Evolutionary conservation across 371 early-diverging fungal genomes (phyloP).

Genomic region (Mortierella sp.): DNA sequence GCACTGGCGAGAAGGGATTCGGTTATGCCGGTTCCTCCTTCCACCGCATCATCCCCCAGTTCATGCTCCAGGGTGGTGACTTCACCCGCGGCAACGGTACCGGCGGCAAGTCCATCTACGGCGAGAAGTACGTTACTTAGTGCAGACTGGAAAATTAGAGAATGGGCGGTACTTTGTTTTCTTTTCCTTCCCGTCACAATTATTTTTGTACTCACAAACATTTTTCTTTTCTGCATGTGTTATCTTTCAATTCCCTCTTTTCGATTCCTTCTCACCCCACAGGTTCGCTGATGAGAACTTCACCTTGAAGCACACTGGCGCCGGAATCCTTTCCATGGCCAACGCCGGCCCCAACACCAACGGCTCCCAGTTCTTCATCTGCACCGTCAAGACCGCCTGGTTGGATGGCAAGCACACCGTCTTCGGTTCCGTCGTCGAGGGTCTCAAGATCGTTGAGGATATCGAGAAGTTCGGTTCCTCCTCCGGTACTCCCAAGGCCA

Average conservation of each 20-base stretch:
- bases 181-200: neutral
- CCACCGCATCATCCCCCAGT: constrained; percentile 94
- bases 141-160: neutral
- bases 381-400: constrained; percentile 87
- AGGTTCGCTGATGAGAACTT: constrained; percentile 99
- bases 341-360: constrained; percentile 97
- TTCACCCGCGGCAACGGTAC: constrained; percentile 96
- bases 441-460: constrained; percentile 46
- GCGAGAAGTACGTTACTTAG: constrained; percentile 64
- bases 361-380: constrained; percentile 99
- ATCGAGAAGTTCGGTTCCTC: constrained; percentile 46
- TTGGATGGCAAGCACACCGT: constrained; percentile 99
- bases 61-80: constrained; percentile 99
- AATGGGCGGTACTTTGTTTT: neutral
- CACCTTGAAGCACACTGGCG: constrained; percentile 90
- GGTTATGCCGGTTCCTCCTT: constrained; percentile 93
- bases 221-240: constrained; percentile 1
- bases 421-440: constrained; percentile 92
- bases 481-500: constrained; percentile 19
- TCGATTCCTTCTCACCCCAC: constrained; percentile 19
- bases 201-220: neutral
- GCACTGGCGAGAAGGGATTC: constrained; percentile 74
- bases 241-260: too few relatives aligned
- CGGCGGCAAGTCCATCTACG: constrained; percentile 98
- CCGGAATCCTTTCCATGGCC: constrained; percentile 95